Evolutionary conservation across 345 rosid genomes (phyloP), one percentile per base, ranked within the genome.

Genomic region (Dimocarpus longan): DNA sequence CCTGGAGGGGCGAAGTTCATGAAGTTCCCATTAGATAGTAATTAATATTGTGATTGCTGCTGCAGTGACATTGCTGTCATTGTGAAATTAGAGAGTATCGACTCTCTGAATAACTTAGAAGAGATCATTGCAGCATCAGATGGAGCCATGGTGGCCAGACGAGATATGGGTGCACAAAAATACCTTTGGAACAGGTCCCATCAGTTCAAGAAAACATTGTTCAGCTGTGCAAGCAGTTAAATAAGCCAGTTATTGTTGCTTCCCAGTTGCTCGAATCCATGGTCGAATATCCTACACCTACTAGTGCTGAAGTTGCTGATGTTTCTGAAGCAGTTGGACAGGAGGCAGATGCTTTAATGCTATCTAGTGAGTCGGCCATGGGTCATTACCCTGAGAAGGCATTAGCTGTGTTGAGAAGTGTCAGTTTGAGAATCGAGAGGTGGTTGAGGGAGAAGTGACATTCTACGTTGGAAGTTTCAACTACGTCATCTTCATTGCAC

Each of bases 31-130:
- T 72, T 19, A 19, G 56, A 26, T 28, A 50, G 54, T 50, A 13
- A 52, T 50, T 57, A 9, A 32, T 26, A 56, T 46, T 4, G 19
- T 76, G 8, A 26, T 82, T 73, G 72, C 24, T 68, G 59, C 54
- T 73, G 60, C 83, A 90, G 93, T 52, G 87, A 85, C 70, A 85
- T 85, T 73, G 87, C 90, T 66, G 79, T 88, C 52, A 84, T 90
- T 77, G 91, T 91, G 26, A 90, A 90, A 80, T 86, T 88, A 73
- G 93, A 90, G 86, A 90, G 91, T 77, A 74, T 85, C 50, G 91
- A 86, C 80, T 90, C 90, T 0, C 71, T 90, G 79, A 81, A 65
- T 75, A 86, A 85, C 76, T 86, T 90, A 81, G 89, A 88, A 79
- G 91, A 86, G 72, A 90, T 90, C 79, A 76, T 90, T 79, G 75